These are phyloP conservation scores for Calycina marina DNA, from an alignment of 2,329 filamentous ascomycete genomes.

Conservation along the genomic window DNA sequence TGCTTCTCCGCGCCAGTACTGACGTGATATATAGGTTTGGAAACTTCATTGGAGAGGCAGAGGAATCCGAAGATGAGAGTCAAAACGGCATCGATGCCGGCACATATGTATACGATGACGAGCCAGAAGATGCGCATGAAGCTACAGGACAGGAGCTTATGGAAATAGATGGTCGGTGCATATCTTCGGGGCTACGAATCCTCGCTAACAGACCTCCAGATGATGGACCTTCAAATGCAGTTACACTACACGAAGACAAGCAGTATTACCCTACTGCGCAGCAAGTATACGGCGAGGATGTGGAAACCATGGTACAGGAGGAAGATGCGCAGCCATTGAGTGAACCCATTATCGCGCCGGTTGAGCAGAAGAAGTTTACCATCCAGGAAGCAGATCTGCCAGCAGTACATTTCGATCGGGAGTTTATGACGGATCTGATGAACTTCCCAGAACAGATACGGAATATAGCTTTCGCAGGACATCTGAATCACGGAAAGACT, in stretches of 20 bases:
- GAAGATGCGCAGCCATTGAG: constrained; percentile 90
- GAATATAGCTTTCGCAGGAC: constrained; percentile 82
- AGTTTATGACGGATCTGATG: constrained; percentile 92
- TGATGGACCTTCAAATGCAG: constrained; percentile 83
- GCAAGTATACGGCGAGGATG: constrained; percentile 86
- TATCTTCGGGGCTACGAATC: background rate
- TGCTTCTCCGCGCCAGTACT: constrained; percentile 4
- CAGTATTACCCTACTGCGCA: constrained; percentile 98
- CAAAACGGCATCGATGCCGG: constrained; percentile 58
- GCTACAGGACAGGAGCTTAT: constrained; percentile 70
- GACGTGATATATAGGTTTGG: constrained; percentile 55
- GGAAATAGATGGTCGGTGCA: constrained; percentile 64
- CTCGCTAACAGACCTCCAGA: constrained; percentile 30
- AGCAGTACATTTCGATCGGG: constrained; percentile 71
- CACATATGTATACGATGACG: constrained; percentile 69
- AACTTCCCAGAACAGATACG: constrained; percentile 90
- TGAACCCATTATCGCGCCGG: constrained; percentile 83
- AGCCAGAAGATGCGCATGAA: constrained; percentile 45
- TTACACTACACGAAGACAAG: constrained; percentile 97
- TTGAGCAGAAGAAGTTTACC: constrained; percentile 91
- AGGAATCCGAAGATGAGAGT: constrained; percentile 76
- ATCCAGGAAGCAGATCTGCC: constrained; percentile 86
- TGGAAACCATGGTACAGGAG: constrained; percentile 91
- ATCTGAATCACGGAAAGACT: constrained; percentile 95
- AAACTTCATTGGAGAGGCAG: constrained; percentile 93